These are phyloP conservation scores for Nitzschia palea DNA, from an alignment of 108 stramenopile species.

Conservation along the genomic window DNA sequence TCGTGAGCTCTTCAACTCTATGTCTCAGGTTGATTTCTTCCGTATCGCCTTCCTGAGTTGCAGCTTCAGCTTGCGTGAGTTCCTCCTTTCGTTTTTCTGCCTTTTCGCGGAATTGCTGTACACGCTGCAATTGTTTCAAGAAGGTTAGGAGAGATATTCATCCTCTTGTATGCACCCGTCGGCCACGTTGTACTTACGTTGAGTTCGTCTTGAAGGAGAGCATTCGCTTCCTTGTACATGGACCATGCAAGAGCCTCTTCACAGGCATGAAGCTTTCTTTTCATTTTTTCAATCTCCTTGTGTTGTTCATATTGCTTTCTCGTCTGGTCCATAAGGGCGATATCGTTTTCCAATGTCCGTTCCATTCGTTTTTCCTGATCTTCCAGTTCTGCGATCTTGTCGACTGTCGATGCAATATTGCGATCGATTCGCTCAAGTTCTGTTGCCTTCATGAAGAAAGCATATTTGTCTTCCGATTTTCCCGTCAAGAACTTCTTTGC, in stretches of 20 bases:
- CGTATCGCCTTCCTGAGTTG: conserved; percentile 44
- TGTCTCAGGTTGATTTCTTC: conserved; percentile 41
- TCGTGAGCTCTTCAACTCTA: conserved; percentile 44
- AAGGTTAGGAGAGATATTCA: too few relatives aligned
- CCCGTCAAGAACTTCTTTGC: conserved; percentile 97
- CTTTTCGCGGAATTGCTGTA: conserved; percentile 47
- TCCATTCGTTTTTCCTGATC: conserved; percentile 32
- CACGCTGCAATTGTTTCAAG: conserved; percentile 16
- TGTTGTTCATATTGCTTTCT: conserved; percentile 73
- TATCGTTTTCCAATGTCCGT: conserved; percentile 29
- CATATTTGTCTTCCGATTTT: conserved; percentile 89
- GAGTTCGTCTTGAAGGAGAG: conserved; percentile 19
- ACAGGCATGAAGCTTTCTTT: conserved; percentile 45
- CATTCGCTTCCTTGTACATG: conserved; percentile 33
- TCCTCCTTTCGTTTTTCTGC: conserved; percentile 51
- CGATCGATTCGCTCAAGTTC: conserved; percentile 83
- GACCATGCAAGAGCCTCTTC: conserved; percentile 58
- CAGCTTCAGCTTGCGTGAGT: conserved; percentile 56
- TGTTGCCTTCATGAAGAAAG: conserved; percentile 95
- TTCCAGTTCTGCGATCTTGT: conserved; percentile 56
- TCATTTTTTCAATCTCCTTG: conserved; percentile 67
- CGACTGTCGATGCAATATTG: conserved; percentile 49
- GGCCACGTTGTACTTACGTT: conserved; percentile 21
- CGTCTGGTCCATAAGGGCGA: conserved; percentile 46
- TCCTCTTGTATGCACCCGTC: too few relatives aligned